phyloP scores from a whole-genome alignment of 345 rosid species.

The Excoecaria cochinchinensis region DNA sequence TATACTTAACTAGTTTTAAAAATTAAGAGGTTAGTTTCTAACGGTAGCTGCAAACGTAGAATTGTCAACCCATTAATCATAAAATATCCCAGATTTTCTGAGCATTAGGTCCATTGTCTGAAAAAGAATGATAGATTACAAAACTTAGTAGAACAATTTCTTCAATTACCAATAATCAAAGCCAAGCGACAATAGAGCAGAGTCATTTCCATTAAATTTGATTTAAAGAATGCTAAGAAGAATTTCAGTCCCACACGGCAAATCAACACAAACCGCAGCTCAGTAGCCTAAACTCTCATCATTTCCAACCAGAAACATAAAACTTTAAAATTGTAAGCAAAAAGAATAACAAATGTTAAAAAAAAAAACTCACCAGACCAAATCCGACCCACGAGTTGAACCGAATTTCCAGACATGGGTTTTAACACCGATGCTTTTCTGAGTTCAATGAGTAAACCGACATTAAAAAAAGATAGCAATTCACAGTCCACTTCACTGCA shows the following conservation, averaged over 20 bases:
- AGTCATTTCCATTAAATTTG: neutral
- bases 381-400: constrained; percentile 34
- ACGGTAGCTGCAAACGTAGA: neutral
- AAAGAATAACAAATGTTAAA: neutral
- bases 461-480: constrained; percentile 12
- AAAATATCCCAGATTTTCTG: neutral
- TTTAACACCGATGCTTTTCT: constrained; percentile 4
- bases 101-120: neutral
- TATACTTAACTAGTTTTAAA: neutral
- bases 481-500: constrained; percentile 14
- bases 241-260: constrained; percentile 12
- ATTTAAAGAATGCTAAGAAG: constrained; percentile 3
- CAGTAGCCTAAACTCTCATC: neutral
- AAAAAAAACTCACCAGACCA: constrained; percentile 47
- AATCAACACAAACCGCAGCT: constrained; percentile 20
- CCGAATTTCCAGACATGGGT: constrained; percentile 50
- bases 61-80: neutral
- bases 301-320: neutral
- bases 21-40: neutral
- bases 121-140: neutral
- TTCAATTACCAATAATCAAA: neutral
- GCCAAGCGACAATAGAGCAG: neutral
- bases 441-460: constrained; percentile 11
- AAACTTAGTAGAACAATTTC: neutral
- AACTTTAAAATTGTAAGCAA: neutral